Base-by-base conservation (phyloP, 2,329 filamentous ascomycete genomes). In the Aspergillus transmontanensis region DNA sequence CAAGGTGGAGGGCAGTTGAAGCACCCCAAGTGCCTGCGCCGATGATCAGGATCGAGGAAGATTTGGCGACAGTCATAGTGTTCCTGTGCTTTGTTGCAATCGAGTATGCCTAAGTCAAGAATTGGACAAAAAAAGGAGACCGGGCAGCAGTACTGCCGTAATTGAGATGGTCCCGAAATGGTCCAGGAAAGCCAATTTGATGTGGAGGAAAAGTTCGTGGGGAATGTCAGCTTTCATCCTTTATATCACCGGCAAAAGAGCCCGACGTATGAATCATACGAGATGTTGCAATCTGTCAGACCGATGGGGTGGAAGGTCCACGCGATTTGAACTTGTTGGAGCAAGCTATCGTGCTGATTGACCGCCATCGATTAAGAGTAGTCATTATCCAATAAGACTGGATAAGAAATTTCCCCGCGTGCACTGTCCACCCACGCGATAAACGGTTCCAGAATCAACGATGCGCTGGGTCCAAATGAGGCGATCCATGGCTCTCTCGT, bases 21-120 rank as follows among this genome's bases (percentile, higher is more conserved):
- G 81, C 77, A 14, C 82, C 81, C 63, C 81, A 79, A 6, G 80
- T 81, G 50, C 81, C 81, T 11, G 81, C 82, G 34, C 83, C 83
- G n/a, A 83, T 79, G 32, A 84, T 75, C 21, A 83, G 73, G 51
- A 84, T 72, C 26, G 71, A 59, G 39, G 65, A 68, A 28, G 64
- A 62, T 46, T 66, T 64, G 26, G 65, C 61, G 39, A 67, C 34
- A 36, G 64, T 34, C 65, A 68, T 68, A 46, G 61, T 26, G 45
- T n/a, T 12, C 23, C n/a, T 48, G 53, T 54, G 10, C 6, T 36
- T 10, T 23, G 30, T 14, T 36, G n/a, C 19, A 36, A 36, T 21
- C 16, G 30, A 23, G 9, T 21, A 54, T 11, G 26, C 32, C 30
- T 6, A 28, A 16, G 19, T 54, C 32, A 26, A 39, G 19, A n/a